These are phyloP conservation scores for Coffea canephora DNA, from an alignment of 257 asterid genomes.

Conservation along the genomic window DNA sequence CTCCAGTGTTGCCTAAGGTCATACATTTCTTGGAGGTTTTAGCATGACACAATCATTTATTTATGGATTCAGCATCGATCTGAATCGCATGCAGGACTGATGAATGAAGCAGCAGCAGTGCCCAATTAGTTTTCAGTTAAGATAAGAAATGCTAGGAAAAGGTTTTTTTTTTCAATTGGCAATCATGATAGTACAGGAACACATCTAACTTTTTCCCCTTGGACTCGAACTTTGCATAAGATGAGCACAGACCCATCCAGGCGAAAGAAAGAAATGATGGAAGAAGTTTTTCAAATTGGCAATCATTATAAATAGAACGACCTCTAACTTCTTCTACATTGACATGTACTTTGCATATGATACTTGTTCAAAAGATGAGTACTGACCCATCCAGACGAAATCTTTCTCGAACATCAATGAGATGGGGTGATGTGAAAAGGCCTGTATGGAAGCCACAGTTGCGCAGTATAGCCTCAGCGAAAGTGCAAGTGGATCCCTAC, in stretches of 20 bases:
- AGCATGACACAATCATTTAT: background rate
- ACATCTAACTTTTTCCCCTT: no score
- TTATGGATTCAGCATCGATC: background rate
- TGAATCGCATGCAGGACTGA: slow-evolving; percentile 4
- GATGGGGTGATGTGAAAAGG: slow-evolving; percentile 97
- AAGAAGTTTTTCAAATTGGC: no score
- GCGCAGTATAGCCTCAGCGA: slow-evolving; percentile 83
- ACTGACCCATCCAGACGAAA: slow-evolving; percentile 85
- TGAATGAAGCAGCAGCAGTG: background rate
- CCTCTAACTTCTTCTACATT: background rate
- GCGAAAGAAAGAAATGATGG: no score
- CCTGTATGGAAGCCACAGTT: slow-evolving; percentile 90
- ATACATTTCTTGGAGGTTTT: background rate
- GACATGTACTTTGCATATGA: background rate
- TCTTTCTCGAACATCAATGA: slow-evolving; percentile 95
- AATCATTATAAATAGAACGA: no score
- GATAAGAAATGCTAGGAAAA: background rate
- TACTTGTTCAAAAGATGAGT: slow-evolving; percentile 12
- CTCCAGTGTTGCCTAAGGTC: background rate
- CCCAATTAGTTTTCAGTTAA: background rate
- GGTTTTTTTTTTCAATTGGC: background rate
- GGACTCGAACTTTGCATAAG: no score
- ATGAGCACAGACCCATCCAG: no score
- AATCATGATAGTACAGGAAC: background rate
- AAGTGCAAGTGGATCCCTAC: slow-evolving; percentile 96